phyloP scores from a whole-genome alignment of 306 rosid genomes.

The Cicer chorassanicum region DNA sequence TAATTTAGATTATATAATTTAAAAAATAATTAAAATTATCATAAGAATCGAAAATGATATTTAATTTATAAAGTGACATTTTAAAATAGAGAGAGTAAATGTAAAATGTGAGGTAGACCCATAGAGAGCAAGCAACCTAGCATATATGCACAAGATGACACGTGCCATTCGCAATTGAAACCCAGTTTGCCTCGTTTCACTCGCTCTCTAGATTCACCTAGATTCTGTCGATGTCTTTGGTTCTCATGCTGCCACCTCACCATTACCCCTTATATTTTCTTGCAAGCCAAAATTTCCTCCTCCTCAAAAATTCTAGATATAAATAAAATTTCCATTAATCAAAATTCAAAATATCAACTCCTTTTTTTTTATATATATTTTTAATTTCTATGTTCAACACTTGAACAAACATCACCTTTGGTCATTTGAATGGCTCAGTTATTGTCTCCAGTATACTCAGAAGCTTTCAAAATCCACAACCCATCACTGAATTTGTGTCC shows the following conservation, averaged over 20 bases:
- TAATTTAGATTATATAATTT: no score
- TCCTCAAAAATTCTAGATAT: constrained; percentile 51
- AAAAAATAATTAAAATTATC: no score
- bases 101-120: no score
- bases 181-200: constrained; percentile 30
- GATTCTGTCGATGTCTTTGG: constrained; percentile 55
- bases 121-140: not conserved
- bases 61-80: no score
- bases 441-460: constrained; percentile 69
- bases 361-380: not conserved
- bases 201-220: constrained; percentile 49
- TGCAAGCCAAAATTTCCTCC: constrained; percentile 57
- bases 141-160: constrained; percentile 39
- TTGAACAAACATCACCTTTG: not conserved
- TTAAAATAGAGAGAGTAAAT: no score
- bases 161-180: constrained; percentile 31
- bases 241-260: constrained; percentile 69
- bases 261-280: constrained; percentile 39
- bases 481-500: constrained; percentile 52
- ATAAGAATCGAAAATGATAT: no score
- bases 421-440: constrained; percentile 65
- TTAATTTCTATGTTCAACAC: not conserved
- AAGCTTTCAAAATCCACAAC: constrained; percentile 64
- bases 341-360: constrained; percentile 29
- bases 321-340: constrained; percentile 28